Conservation (phyloP, 192 early-diverging fungal species). For the Spizellomyces punctatus region DNA sequence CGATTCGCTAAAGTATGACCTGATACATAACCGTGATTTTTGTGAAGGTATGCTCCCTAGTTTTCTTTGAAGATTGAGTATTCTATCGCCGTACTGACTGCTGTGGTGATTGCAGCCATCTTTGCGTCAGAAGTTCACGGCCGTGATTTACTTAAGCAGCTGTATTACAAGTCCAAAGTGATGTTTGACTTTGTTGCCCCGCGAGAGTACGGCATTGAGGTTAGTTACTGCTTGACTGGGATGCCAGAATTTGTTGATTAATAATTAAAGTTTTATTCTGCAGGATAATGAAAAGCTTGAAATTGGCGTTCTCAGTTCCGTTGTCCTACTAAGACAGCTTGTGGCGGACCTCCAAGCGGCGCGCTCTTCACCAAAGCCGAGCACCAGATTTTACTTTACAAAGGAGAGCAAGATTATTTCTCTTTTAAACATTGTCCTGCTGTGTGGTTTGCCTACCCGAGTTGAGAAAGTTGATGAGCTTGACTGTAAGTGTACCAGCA, state of each 20-base stretch:
- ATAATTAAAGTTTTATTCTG: neutral
- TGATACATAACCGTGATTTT: slow-evolving; percentile 92
- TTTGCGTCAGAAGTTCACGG: slow-evolving; percentile 33
- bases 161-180: slow-evolving; percentile 81
- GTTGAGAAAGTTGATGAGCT: slow-evolving; percentile 77
- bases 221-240: too few species aligned
- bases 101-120: neutral
- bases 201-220: slow-evolving; percentile 87
- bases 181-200: slow-evolving; percentile 94
- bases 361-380: slow-evolving; percentile 52
- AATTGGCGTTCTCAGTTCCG: slow-evolving; percentile 80
- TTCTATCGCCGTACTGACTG: neutral
- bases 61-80: neutral
- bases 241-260: slow-evolving; percentile 29
- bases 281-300: slow-evolving; percentile 73
- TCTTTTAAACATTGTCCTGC: slow-evolving; percentile 87
- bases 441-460: slow-evolving; percentile 79
- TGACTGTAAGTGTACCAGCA: slow-evolving; percentile 69
- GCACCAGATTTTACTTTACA: slow-evolving; percentile 89
- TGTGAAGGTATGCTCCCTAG: slow-evolving; percentile 68
- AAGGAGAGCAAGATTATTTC: slow-evolving; percentile 94
- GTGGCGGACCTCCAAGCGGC: slow-evolving; percentile 72
- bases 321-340: slow-evolving; percentile 79
- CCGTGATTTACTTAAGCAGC: slow-evolving; percentile 57
- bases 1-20: slow-evolving; percentile 95